Evolutionary conservation across 208 protist species (phyloP).

Genomic region (Leishmania turanica): DNA sequence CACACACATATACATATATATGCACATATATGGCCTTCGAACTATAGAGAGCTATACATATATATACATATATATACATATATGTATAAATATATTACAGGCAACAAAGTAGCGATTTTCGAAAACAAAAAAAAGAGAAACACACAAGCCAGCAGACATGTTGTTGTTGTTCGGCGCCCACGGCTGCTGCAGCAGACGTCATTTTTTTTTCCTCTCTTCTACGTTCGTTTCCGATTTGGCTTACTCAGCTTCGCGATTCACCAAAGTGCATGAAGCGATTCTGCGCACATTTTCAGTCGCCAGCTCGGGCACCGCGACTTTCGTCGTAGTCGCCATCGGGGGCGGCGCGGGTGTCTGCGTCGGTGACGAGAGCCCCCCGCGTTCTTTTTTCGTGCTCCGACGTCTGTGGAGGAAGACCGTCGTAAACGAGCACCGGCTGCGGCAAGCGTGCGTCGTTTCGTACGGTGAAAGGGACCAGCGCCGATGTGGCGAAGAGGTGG

Average conservation of each 20-base stretch:
- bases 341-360: background rate
- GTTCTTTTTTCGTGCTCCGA: background rate
- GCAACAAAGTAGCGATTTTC: too few species aligned
- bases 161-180: background rate
- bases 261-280: constrained; percentile 28
- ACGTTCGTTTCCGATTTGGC: background rate
- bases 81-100: too few species aligned
- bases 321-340: background rate
- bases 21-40: too few species aligned
- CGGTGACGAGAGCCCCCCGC: background rate
- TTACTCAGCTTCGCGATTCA: constrained; percentile 10
- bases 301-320: constrained; percentile 18
- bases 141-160: background rate
- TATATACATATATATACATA: too few species aligned
- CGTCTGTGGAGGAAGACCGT: background rate
- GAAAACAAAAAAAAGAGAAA: background rate
- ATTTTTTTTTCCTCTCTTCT: background rate
- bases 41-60: too few species aligned
- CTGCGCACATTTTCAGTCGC: constrained; percentile 37
- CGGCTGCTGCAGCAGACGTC: background rate
- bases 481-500: constrained; percentile 38
- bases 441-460: constrained; percentile 57
- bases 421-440: constrained; percentile 34
- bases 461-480: constrained; percentile 50
- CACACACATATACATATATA: background rate